A percentile compares a stretch with the other conserved stretches of the same genome.
These are phyloP conservation scores for Endocalyx cinctus DNA, from an alignment of 2,329 filamentous ascomycete species.

Conservation along the genomic window DNA sequence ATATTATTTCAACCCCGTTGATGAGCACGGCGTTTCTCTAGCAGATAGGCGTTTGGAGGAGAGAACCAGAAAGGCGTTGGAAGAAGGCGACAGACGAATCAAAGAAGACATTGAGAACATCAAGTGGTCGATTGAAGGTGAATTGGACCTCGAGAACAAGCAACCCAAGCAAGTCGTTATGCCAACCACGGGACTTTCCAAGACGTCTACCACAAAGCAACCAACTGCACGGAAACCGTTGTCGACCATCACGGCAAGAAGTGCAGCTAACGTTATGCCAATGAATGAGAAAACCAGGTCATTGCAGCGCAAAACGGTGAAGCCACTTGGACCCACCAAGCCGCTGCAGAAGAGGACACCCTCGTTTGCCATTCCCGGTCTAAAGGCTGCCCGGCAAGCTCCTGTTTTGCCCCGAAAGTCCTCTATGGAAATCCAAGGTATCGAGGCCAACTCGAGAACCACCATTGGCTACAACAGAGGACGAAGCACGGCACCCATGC, in stretches of 20 bases:
- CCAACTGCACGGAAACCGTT: conserved; percentile 27
- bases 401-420: conserved; percentile 39
- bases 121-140: conserved; percentile 55
- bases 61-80: conserved; percentile 43
- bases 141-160: conserved; percentile 38
- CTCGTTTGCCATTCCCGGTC: conserved; percentile 22
- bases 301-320: conserved; percentile 23
- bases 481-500: conserved; percentile 48
- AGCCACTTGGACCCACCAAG: conserved; percentile 17
- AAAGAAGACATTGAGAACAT: conserved; percentile 60
- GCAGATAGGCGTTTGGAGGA: conserved; percentile 58
- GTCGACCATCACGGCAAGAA: conserved; percentile 51
- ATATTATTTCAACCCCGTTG: conserved; percentile 58
- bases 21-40: conserved; percentile 61
- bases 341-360: conserved; percentile 20
- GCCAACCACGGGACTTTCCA: conserved; percentile 5
- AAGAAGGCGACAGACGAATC: conserved; percentile 63
- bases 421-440: conserved; percentile 54
- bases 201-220: conserved; percentile 7
- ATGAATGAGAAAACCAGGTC: conserved; percentile 32
- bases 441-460: conserved; percentile 66
- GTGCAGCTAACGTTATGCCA: conserved; percentile 49
- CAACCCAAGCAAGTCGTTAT: conserved; percentile 17
- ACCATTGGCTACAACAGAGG: conserved; percentile 85
- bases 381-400: conserved; percentile 25